phyloP scores from a whole-genome alignment of 2,329 filamentous ascomycete genomes.

The Thelonectria olida region DNA sequence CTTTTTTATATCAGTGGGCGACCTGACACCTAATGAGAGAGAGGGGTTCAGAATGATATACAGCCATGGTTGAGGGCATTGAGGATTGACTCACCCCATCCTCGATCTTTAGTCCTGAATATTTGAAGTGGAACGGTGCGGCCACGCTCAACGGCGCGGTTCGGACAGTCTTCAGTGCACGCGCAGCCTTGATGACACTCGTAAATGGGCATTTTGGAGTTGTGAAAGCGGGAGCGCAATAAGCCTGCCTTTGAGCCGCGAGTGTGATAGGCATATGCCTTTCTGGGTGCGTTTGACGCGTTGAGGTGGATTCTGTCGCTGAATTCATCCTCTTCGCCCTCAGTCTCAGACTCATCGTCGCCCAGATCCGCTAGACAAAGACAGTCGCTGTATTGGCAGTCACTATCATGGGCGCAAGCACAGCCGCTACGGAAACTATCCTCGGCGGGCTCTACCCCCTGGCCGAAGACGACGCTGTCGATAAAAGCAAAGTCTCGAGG shows the following conservation, averaged over 20 bases:
- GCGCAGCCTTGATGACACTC: constrained; percentile 80
- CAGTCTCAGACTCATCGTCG: constrained; percentile 59
- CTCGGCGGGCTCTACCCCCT: constrained; percentile 68
- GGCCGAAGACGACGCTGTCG: constrained; percentile 64
- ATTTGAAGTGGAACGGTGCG: constrained; percentile 77
- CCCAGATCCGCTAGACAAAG: constrained; percentile 74
- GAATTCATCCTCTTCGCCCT: constrained; percentile 49
- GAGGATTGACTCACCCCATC: constrained; percentile 70
- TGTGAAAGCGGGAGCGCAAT: constrained; percentile 60
- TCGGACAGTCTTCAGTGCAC: constrained; percentile 73
- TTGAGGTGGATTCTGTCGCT: constrained; percentile 28
- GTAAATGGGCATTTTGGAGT: constrained; percentile 73
- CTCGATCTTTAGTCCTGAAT: constrained; percentile 76
- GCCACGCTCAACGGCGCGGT: constrained; percentile 80
- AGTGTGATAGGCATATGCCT: constrained; percentile 71
- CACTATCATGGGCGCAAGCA: constrained; percentile 66
- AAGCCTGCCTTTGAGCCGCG: constrained; percentile 61
- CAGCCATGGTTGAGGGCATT: neutral
- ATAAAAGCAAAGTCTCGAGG: constrained; percentile 77
- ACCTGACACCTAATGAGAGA: constrained; percentile 64
- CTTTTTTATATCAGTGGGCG: constrained; percentile 68
- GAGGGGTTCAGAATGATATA: neutral
- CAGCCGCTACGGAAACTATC: constrained; percentile 75
- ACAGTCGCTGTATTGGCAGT: constrained; percentile 75
- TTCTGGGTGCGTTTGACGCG: constrained; percentile 37